A percentile compares a stretch with the other conserved stretches of the same genome.
phyloP scores from a whole-genome alignment of 2,329 filamentous ascomycete species.

The Chrysoporthe cubensis region DNA sequence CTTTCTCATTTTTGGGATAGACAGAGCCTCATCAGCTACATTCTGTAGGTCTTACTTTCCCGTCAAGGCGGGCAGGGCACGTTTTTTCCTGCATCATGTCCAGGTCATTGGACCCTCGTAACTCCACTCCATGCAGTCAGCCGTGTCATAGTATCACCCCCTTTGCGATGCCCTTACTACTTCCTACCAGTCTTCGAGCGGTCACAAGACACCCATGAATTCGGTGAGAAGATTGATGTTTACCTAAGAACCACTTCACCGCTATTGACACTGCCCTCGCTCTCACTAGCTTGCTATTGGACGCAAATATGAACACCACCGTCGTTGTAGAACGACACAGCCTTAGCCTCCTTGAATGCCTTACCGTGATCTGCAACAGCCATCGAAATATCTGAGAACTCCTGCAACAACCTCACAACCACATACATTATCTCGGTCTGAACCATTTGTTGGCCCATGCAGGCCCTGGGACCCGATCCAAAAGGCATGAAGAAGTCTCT shows the following conservation, averaged over 20 bases:
- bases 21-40: neutral
- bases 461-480: slow-evolving; percentile 20
- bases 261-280: neutral
- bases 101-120: slow-evolving; percentile 5
- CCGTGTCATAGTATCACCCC: neutral
- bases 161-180: neutral
- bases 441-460: slow-evolving; percentile 26
- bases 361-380: neutral
- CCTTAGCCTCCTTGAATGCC: slow-evolving; percentile 26
- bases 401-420: slow-evolving; percentile 25
- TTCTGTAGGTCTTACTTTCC: neutral
- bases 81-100: neutral
- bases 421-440: slow-evolving; percentile 22
- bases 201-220: neutral
- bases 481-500: slow-evolving; percentile 27
- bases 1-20: neutral
- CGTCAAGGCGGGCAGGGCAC: neutral
- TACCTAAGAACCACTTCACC: neutral
- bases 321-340: slow-evolving; percentile 26
- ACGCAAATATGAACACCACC: slow-evolving; percentile 21
- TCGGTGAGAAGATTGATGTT: neutral
- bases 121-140: slow-evolving; percentile 3
- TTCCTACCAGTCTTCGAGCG: neutral
- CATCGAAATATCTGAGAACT: slow-evolving; percentile 12
- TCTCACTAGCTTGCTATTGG: neutral